Conservation (phyloP, 2,329 filamentous ascomycete species). For the Teratosphaeria gauchensis region DNA sequence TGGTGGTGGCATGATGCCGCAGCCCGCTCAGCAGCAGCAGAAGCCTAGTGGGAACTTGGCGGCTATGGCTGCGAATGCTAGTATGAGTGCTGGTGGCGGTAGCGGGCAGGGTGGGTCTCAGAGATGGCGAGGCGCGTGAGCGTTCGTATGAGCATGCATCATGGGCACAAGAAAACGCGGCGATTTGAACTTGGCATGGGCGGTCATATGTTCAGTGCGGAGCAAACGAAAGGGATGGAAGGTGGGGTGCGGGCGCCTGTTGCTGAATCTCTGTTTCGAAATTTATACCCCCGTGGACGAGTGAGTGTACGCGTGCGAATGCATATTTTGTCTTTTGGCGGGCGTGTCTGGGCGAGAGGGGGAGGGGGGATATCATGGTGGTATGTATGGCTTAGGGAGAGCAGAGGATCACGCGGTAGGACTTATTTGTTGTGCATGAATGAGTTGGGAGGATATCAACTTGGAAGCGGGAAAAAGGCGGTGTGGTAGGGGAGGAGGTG, state of each 20-base stretch:
- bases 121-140: neutral
- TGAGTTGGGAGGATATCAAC: too few relatives aligned
- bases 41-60: constrained; percentile 8
- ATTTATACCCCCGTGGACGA: neutral
- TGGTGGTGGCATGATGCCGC: constrained; percentile 4
- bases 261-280: neutral
- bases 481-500: too few relatives aligned
- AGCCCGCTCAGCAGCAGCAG: neutral
- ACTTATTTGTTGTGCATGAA: too few relatives aligned
- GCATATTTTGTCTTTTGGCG: neutral
- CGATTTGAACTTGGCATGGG: too few relatives aligned
- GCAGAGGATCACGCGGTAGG: too few relatives aligned
- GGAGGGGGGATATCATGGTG: too few relatives aligned
- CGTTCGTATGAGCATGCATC: too few relatives aligned
- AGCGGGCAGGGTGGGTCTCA: neutral
- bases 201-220: too few relatives aligned
- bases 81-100: constrained; percentile 9
- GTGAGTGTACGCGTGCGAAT: neutral
- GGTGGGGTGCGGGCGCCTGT: neutral
- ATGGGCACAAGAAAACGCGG: too few relatives aligned
- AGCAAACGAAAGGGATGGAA: neutral
- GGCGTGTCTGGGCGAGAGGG: too few relatives aligned
- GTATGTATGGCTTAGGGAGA: too few relatives aligned
- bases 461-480: too few relatives aligned
- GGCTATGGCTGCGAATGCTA: constrained; percentile 17